These are phyloP conservation scores for Apophysomyces trapeziformis DNA, from an alignment of 371 early-diverging fungal genomes.

Conservation along the genomic window DNA sequence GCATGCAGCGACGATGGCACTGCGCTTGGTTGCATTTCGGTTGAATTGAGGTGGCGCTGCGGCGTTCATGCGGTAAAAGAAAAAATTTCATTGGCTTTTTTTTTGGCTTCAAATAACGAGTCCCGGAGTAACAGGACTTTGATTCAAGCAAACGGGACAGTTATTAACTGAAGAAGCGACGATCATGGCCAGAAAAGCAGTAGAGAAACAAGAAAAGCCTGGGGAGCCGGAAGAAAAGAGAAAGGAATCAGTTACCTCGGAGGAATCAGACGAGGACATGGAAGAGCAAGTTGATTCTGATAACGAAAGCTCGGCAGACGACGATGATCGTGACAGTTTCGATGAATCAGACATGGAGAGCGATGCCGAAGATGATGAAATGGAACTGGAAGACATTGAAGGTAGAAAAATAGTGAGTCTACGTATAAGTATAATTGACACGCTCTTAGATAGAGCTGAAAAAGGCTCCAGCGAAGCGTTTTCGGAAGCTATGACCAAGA, in stretches of 20 bases:
- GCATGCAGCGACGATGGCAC: too few relatives aligned
- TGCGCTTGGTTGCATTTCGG: too few relatives aligned
- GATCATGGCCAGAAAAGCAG: constrained; percentile 27
- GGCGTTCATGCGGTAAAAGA: too few relatives aligned
- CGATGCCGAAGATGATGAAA: constrained; percentile 28
- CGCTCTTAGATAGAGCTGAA: constrained; percentile 38
- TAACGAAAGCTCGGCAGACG: background rate
- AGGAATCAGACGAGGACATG: constrained; percentile 25
- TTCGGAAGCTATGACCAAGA: constrained; percentile 71
- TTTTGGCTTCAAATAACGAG: too few relatives aligned
- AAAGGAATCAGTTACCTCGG: constrained; percentile 10
- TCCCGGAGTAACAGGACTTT: too few relatives aligned
- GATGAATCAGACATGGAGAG: constrained; percentile 27
- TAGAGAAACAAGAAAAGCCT: constrained; percentile 25
- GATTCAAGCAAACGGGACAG: too few relatives aligned
- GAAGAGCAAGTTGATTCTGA: constrained; percentile 5
- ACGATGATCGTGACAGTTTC: constrained; percentile 15
- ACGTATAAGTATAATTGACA: background rate
- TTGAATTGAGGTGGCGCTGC: too few relatives aligned
- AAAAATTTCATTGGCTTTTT: too few relatives aligned
- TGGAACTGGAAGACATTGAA: constrained; percentile 25
- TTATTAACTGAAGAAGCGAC: background rate
- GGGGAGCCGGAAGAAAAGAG: constrained; percentile 26
- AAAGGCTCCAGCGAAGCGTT: constrained; percentile 56
- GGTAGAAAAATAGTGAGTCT: background rate